These are phyloP conservation scores for Exophiala spinifera DNA, from an alignment of 2,329 filamentous ascomycete species.

Conservation along the genomic window DNA sequence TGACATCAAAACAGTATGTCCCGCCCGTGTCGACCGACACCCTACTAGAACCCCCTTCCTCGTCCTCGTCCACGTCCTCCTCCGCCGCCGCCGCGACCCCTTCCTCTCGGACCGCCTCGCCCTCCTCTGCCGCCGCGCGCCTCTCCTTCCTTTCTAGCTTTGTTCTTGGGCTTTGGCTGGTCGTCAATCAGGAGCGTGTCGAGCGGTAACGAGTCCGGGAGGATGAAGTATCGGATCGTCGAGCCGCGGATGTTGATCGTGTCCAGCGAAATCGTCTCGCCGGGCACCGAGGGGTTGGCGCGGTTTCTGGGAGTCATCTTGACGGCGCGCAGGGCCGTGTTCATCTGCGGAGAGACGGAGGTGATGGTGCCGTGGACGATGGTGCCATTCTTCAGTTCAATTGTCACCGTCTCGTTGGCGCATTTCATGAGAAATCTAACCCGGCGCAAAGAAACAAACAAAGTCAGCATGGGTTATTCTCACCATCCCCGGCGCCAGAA, in stretches of 20 bases:
- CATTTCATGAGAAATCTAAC: constrained; percentile 99
- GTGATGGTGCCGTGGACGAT: constrained; percentile 96
- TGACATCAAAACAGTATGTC: no score
- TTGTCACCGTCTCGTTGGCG: constrained; percentile 95
- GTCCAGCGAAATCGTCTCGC: constrained; percentile 78
- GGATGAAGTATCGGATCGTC: constrained; percentile 93
- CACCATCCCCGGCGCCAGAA: background rate
- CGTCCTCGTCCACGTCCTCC: constrained; percentile 55
- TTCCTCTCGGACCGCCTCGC: constrained; percentile 45
- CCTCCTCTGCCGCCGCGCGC: constrained; percentile 41
- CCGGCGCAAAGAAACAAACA: no score
- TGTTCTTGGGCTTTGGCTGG: constrained; percentile 98
- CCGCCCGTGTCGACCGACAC: background rate
- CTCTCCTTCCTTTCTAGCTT: constrained; percentile 75
- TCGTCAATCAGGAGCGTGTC: constrained; percentile 96
- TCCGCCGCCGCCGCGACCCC: constrained; percentile 54
- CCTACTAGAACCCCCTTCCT: constrained; percentile 40
- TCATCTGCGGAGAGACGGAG: constrained; percentile 97
- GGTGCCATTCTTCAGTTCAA: constrained; percentile 98
- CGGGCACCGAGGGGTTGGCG: constrained; percentile 23
- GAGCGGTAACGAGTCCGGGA: constrained; percentile 90
- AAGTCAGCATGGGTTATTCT: background rate
- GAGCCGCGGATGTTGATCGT: constrained; percentile 96
- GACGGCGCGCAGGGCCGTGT: constrained; percentile 89
- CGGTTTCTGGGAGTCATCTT: constrained; percentile 93